Evolutionary conservation across 2,329 filamentous ascomycete species (phyloP), one percentile per base, ranked within the genome.

Genomic region (Amphichorda felina): DNA sequence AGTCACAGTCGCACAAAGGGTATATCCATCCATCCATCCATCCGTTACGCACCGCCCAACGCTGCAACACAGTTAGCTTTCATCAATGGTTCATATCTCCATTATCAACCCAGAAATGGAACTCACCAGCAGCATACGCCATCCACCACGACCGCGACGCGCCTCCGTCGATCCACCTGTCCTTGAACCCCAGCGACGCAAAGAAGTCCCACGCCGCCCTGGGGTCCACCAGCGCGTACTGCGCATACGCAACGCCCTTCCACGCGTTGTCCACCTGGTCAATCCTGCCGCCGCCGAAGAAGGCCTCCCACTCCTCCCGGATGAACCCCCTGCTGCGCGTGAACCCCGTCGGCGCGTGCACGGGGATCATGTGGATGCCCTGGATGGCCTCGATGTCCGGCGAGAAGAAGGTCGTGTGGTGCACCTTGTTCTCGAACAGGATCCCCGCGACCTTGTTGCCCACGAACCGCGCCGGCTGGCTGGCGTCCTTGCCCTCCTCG

Each of bases 381-480:
- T 74, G 62, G 41, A 93, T 72, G 46, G 76, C 84, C 56, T 89
- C 80, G 11, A 75, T 69, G 39, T 78, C 74, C 36, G 62, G 55
- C 32, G 85, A 84, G 49, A 95, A 95, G 60, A 86, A 95, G 2
- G 89, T 95, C 3, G 82, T 82, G 57, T 95, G 85, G 55, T 96
- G 84, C 36, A 87, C 72, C 60, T 96, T 96, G 64, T 95, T 95
- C 60, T 96, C 89, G 49, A 95, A 96, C 8, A 94, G 54, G 43
- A 79, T 79, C 5, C 75, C 74, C 3, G 68, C 66, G 24, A 70
- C 75, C 58, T 83, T 87, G 65, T 96, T 96, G 31, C 65, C 72
- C 42, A 84, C 77, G 52, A 93, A 94, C 13, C 78, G 63, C 1
- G 67, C 46, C 0, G 89, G 89, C 47, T 94, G 75, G 14, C 68